These are phyloP conservation scores for Noccaea caerulescens DNA, from an alignment of 345 rosid genomes.

Conservation along the genomic window DNA sequence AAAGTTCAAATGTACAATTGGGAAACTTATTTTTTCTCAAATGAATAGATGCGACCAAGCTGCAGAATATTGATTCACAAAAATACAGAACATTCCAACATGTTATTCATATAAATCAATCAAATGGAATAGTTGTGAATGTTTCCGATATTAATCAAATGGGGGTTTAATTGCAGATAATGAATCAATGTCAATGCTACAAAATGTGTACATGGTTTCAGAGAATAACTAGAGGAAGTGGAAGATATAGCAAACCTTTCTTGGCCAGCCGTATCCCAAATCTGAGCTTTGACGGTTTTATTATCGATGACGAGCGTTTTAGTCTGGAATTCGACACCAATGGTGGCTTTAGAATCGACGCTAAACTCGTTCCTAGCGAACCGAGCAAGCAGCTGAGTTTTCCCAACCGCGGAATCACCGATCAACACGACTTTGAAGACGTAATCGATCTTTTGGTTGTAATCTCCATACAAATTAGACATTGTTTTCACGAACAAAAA, in stretches of 20 bases:
- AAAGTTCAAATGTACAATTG: not conserved
- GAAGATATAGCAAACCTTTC: conserved; percentile 54
- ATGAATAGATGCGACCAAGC: not conserved
- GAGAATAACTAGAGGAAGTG: not conserved
- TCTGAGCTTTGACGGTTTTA: conserved; percentile 84
- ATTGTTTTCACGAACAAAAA: conserved; percentile 28
- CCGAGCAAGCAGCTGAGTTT: conserved; percentile 77
- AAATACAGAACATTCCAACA: not conserved
- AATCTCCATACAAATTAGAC: conserved; percentile 80
- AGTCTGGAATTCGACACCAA: conserved; percentile 90
- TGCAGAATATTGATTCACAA: not conserved
- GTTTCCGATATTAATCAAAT: no score
- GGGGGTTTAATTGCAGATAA: not conserved
- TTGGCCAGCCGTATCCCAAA: conserved; percentile 94
- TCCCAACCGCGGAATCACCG: conserved; percentile 87
- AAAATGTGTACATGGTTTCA: not conserved
- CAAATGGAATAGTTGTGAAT: no score
- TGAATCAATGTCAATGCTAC: not conserved
- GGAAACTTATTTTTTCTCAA: not conserved
- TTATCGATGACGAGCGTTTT: conserved; percentile 76
- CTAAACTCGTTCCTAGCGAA: conserved; percentile 83
- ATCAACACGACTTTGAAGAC: conserved; percentile 83
- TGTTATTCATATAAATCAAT: not conserved
- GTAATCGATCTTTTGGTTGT: conserved; percentile 81
- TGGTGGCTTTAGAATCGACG: conserved; percentile 81